Conservation (phyloP, 306 rosid genomes). For the Cercis canadensis region DNA sequence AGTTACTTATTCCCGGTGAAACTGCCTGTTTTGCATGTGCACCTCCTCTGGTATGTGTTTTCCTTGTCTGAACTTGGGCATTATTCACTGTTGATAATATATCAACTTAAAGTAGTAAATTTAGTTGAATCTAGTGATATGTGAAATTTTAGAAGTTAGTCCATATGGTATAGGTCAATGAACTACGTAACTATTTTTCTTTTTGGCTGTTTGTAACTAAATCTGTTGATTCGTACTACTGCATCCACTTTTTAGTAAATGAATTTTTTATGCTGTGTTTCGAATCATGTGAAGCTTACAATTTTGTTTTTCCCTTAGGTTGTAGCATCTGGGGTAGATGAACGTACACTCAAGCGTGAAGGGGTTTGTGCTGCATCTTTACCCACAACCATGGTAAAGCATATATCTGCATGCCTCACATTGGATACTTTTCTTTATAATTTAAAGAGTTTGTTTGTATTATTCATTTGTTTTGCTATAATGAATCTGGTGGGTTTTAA, state of each 20-base stretch:
- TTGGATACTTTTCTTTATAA: slow-evolving; percentile 19
- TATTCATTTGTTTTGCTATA: slow-evolving; percentile 20
- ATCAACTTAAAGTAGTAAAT: slow-evolving; percentile 6
- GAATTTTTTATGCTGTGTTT: neutral
- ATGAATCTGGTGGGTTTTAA: slow-evolving; percentile 24
- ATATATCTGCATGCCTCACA: slow-evolving; percentile 11
- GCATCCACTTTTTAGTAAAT: slow-evolving; percentile 4
- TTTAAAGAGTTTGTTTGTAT: slow-evolving; percentile 1
- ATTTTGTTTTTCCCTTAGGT: slow-evolving; percentile 56
- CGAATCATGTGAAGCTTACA: slow-evolving; percentile 36
- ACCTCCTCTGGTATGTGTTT: slow-evolving; percentile 83
- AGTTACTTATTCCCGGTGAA: slow-evolving; percentile 92
- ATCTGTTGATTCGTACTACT: slow-evolving; percentile 24
- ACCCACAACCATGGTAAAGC: slow-evolving; percentile 93
- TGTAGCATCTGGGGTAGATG: slow-evolving; percentile 97
- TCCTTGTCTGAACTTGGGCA: slow-evolving; percentile 30
- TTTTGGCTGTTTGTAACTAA: neutral
- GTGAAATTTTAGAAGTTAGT: slow-evolving; percentile 21
- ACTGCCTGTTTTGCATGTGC: slow-evolving; percentile 99
- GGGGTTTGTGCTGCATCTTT: slow-evolving; percentile 99
- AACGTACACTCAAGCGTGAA: slow-evolving; percentile 96
- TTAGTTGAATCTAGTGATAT: slow-evolving; percentile 12
- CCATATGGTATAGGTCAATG: slow-evolving; percentile 6
- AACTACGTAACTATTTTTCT: neutral
- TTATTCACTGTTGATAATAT: slow-evolving; percentile 13